Percentiles rank a stretch among this genome's conserved stretches.
Evolutionary conservation across 352 stramenopile genomes (phyloP).

Genomic region (Pythium plurisporium): DNA sequence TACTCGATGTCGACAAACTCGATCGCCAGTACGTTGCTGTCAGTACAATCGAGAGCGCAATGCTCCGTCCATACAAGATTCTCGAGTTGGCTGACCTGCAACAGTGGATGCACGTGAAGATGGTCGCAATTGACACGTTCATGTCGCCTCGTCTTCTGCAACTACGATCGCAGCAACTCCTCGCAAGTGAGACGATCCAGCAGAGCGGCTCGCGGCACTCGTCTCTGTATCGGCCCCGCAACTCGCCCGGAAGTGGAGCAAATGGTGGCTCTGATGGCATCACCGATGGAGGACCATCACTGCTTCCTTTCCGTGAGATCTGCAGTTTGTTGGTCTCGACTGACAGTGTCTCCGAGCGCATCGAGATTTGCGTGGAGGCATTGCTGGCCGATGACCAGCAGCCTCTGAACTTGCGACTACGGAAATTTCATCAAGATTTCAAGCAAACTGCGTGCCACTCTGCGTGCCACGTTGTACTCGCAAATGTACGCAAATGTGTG

Average conservation of each 20-base stretch:
- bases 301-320: slow-evolving; percentile 21
- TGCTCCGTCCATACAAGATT: slow-evolving; percentile 19
- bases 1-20: slow-evolving; percentile 21
- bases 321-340: slow-evolving; percentile 18
- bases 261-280: background rate
- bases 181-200: slow-evolving; percentile 14
- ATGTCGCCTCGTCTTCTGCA: slow-evolving; percentile 18
- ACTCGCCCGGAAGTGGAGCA: background rate
- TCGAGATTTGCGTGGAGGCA: slow-evolving; percentile 19
- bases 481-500: slow-evolving; percentile 8
- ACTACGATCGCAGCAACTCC: slow-evolving; percentile 19
- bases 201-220: slow-evolving; percentile 13
- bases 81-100: slow-evolving; percentile 11
- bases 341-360: slow-evolving; percentile 1
- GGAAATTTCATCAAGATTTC: slow-evolving; percentile 22
- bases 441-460: slow-evolving; percentile 11
- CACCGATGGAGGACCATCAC: background rate
- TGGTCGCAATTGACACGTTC: slow-evolving; percentile 13
- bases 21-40: slow-evolving; percentile 20
- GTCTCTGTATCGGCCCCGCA: slow-evolving; percentile 16
- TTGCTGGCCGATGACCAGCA: slow-evolving; percentile 23
- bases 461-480: slow-evolving; percentile 16
- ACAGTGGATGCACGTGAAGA: slow-evolving; percentile 1
- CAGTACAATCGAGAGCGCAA: slow-evolving; percentile 18
- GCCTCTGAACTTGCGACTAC: background rate